Percentiles rank a stretch among this genome's conserved stretches.
These are phyloP conservation scores for Pterulicium gracile DNA, from an alignment of 1,284 basidiomycete genomes.

Conservation along the genomic window DNA sequence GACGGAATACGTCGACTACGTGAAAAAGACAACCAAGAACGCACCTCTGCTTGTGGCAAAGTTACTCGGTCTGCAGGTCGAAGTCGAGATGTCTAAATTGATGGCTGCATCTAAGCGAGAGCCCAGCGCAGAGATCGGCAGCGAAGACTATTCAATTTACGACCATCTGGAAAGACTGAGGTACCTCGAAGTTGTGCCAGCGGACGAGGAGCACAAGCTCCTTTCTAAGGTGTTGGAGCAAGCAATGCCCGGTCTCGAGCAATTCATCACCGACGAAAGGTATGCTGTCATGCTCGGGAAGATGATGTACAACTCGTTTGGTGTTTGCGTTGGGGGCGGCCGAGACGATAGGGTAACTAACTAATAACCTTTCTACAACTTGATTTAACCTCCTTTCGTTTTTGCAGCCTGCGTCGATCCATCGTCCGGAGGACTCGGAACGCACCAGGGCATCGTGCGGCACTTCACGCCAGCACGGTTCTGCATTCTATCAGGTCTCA, in stretches of 20 bases:
- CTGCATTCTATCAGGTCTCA: conserved; percentile 63
- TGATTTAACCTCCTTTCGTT: conserved; percentile 2
- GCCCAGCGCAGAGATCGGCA: conserved; percentile 10
- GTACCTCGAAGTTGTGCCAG: conserved; percentile 42
- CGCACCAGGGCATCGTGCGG: conserved; percentile 64
- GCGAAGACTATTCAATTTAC: conserved; percentile 25
- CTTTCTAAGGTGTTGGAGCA: conserved; percentile 44
- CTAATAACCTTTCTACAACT: not conserved
- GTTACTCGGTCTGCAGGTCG: conserved; percentile 62
- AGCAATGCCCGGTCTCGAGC: conserved; percentile 61
- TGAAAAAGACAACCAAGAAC: conserved; percentile 36
- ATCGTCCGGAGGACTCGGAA: conserved; percentile 56
- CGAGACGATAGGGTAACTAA: conserved; percentile 53
- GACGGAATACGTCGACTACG: conserved; percentile 38
- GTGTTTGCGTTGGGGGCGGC: conserved; percentile 53
- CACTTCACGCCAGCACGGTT: conserved; percentile 61
- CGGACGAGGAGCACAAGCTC: conserved; percentile 39
- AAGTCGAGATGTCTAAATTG: conserved; percentile 51
- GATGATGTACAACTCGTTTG: conserved; percentile 66
- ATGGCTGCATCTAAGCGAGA: conserved; percentile 18
- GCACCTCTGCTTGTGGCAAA: conserved; percentile 51
- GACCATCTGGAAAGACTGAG: conserved; percentile 66
- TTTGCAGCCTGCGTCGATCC: conserved; percentile 33
- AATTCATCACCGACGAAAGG: conserved; percentile 53
- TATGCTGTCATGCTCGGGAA: conserved; percentile 55